Evolutionary conservation across 1,284 basidiomycete genomes (phyloP).

Genomic region (Lignosus rhinocerotis): DNA sequence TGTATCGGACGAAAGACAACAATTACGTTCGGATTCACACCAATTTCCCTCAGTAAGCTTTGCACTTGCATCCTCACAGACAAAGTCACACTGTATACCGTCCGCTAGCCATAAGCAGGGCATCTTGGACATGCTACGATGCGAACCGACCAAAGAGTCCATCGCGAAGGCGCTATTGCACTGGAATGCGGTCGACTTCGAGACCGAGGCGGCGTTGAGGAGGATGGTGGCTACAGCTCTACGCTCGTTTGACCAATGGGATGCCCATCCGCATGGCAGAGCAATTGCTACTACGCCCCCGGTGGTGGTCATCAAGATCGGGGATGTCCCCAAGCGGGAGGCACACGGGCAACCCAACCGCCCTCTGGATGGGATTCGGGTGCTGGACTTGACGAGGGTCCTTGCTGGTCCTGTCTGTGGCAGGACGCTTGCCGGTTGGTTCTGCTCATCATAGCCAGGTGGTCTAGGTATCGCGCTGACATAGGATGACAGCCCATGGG

Average conservation of each 20-base stretch:
- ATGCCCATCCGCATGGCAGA: constrained; percentile 47
- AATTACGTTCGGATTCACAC: constrained; percentile 59
- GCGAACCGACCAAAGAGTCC: constrained; percentile 37
- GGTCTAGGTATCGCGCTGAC: neutral
- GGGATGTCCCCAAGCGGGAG: constrained; percentile 45
- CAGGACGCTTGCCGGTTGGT: constrained; percentile 53
- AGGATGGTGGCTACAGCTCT: constrained; percentile 57
- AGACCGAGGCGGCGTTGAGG: constrained; percentile 45
- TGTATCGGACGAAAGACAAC: constrained; percentile 53
- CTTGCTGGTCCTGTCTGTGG: constrained; percentile 61
- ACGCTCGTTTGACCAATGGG: constrained; percentile 54
- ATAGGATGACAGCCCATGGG: constrained; percentile 46
- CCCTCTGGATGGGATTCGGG: constrained; percentile 51
- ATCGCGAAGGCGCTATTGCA: constrained; percentile 43
- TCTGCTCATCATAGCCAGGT: neutral
- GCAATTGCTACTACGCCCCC: constrained; percentile 42
- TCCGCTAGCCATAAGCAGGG: constrained; percentile 50
- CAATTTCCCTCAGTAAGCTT: constrained; percentile 61
- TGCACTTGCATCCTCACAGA: too few species aligned
- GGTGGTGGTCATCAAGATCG: constrained; percentile 47
- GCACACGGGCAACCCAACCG: constrained; percentile 15
- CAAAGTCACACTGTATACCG: neutral
- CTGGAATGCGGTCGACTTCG: constrained; percentile 54
- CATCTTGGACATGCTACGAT: constrained; percentile 47
- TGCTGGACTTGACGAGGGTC: constrained; percentile 60